phyloP scores from a whole-genome alignment of 345 rosid genomes.

The Pistacia atlantica region DNA sequence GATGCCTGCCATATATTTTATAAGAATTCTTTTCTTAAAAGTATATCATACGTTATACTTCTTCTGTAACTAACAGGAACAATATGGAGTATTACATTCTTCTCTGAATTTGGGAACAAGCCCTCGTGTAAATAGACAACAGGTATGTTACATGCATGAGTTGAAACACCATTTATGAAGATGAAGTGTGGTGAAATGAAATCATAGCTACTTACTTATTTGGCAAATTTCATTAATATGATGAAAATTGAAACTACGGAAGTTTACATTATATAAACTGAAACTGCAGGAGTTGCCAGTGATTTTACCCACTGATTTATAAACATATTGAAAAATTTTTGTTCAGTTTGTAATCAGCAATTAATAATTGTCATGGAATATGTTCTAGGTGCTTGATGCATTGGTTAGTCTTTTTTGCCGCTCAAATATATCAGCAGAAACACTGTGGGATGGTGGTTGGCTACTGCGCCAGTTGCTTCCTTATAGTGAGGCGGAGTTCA shows the following conservation, averaged over 20 bases:
- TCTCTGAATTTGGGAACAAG: constrained; percentile 50
- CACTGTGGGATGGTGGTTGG: constrained; percentile 98
- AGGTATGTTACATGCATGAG: constrained; percentile 45
- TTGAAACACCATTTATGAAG: background rate
- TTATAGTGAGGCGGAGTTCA: constrained; percentile 82
- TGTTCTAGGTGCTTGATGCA: constrained; percentile 81
- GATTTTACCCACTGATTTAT: background rate
- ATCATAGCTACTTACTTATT: background rate
- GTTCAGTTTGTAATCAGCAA: background rate
- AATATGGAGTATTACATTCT: constrained; percentile 58
- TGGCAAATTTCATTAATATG: background rate
- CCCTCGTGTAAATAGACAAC: constrained; percentile 67
- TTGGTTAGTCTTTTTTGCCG: constrained; percentile 89
- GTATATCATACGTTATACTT: background rate
- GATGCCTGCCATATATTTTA: background rate
- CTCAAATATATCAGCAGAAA: constrained; percentile 83
- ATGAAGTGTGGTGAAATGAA: background rate
- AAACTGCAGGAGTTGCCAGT: background rate
- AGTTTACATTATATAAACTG: background rate
- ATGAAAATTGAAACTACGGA: background rate
- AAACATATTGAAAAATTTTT: background rate
- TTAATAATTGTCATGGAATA: constrained; percentile 10
- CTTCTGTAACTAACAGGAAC: constrained; percentile 56
- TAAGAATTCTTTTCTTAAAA: background rate
- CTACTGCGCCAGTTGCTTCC: constrained; percentile 96